A percentile compares a stretch with the other conserved stretches of the same genome.
These are phyloP conservation scores for Urochloa ruziziensis DNA, from an alignment of 176 grass and related monocot genomes.

Conservation along the genomic window DNA sequence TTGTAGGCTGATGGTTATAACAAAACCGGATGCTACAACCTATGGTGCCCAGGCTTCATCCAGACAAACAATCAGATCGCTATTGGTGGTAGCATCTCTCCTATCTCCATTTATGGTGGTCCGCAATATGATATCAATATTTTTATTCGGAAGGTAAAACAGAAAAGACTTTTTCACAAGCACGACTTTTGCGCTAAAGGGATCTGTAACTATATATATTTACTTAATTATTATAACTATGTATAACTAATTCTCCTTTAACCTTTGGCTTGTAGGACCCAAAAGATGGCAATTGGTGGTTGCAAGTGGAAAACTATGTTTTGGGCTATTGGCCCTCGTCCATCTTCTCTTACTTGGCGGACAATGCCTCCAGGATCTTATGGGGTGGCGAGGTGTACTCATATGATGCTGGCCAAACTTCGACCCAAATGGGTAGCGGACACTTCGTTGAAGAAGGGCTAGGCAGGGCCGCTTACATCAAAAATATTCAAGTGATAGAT, in stretches of 20 bases:
- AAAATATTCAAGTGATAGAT: slow-evolving; percentile 52
- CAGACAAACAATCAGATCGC: slow-evolving; percentile 76
- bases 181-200: background rate
- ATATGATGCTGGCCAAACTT: slow-evolving; percentile 27
- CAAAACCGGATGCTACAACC: slow-evolving; percentile 79
- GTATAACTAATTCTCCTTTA: background rate
- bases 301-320: slow-evolving; percentile 30
- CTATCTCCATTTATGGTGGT: slow-evolving; percentile 49
- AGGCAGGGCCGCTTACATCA: slow-evolving; percentile 52
- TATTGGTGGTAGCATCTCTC: slow-evolving; percentile 71
- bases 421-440: slow-evolving; percentile 49
- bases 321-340: slow-evolving; percentile 56
- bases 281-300: slow-evolving; percentile 49
- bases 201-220: background rate
- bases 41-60: slow-evolving; percentile 70
- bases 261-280: slow-evolving; percentile 32
- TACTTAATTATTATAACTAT: slow-evolving; percentile 12
- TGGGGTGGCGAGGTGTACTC: slow-evolving; percentile 51
- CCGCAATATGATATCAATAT: slow-evolving; percentile 71
- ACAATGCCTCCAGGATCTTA: slow-evolving; percentile 38
- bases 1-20: slow-evolving; percentile 72
- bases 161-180: slow-evolving; percentile 37
- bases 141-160: slow-evolving; percentile 81
- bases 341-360: slow-evolving; percentile 34
- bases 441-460: slow-evolving; percentile 49